Percentiles rank a stretch among this genome's conserved stretches.
Conservation (phyloP, 2,329 filamentous ascomycete species). For the Cladosporium sp. region DNA sequence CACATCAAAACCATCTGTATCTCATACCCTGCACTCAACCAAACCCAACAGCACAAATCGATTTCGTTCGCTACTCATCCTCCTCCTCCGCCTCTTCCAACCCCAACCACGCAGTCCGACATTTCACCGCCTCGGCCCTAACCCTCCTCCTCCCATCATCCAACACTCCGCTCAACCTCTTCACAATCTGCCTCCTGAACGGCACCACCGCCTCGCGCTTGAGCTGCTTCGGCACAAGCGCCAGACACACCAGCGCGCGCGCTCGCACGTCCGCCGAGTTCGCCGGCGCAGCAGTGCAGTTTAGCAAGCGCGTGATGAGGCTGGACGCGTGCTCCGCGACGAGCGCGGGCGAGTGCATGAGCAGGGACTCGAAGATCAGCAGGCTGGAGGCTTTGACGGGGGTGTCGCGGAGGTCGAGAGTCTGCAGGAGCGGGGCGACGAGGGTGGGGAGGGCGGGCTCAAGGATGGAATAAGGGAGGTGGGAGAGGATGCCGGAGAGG, state of each 20-base stretch:
- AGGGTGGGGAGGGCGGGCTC: conserved; percentile 59
- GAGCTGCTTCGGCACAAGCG: conserved; percentile 49
- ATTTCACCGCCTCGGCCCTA: conserved; percentile 62
- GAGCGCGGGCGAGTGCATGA: conserved; percentile 56
- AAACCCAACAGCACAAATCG: too few relatives aligned
- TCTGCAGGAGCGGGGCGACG: conserved; percentile 62
- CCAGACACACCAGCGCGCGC: conserved; percentile 50
- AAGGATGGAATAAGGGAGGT: conserved; percentile 60
- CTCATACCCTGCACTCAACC: too few relatives aligned
- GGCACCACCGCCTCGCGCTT: conserved; percentile 55
- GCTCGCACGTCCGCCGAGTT: conserved; percentile 47
- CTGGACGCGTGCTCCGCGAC: conserved; percentile 59
- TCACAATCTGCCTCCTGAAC: conserved; percentile 58
- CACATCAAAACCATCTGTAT: not conserved
- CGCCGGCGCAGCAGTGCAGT: conserved; percentile 36
- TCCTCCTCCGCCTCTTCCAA: conserved; percentile 60
- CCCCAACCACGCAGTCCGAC: conserved; percentile 60
- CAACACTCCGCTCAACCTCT: conserved; percentile 54
- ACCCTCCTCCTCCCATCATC: conserved; percentile 66
- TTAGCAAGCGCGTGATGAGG: conserved; percentile 57
- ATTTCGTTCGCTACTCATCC: conserved; percentile 37
- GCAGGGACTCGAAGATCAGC: conserved; percentile 58
- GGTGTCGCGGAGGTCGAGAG: conserved; percentile 55
- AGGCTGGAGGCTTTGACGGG: conserved; percentile 59
- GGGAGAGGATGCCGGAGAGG: conserved; percentile 60